These are phyloP conservation scores for Spiraea crenata DNA, from an alignment of 331 rosid species.

Conservation along the genomic window DNA sequence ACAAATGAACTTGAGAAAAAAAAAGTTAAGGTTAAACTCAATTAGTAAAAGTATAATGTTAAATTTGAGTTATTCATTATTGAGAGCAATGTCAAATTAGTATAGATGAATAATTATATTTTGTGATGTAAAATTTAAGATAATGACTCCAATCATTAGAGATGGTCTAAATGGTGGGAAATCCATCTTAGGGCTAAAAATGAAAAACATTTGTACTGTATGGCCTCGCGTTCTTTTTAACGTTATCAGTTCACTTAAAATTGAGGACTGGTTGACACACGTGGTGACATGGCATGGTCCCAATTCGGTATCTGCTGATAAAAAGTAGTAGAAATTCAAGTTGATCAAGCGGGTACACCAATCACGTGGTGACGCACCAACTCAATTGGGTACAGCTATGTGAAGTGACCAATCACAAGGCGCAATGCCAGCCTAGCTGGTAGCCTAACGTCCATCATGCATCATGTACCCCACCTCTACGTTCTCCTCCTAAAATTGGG, in stretches of 20 bases:
- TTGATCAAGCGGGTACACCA: background rate
- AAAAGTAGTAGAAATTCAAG: background rate
- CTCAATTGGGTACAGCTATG: slow-evolving; percentile 34
- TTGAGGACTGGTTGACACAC: background rate
- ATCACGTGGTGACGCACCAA: slow-evolving; percentile 13
- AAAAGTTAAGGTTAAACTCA: too few species aligned
- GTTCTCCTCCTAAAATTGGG: background rate
- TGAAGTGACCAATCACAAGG: slow-evolving; percentile 1
- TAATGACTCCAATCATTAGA: too few species aligned
- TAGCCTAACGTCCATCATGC: slow-evolving; percentile 2
- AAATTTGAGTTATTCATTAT: too few species aligned
- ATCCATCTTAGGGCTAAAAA: background rate
- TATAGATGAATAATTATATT: too few species aligned
- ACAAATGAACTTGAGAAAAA: too few species aligned
- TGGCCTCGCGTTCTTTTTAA: background rate
- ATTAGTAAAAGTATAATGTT: too few species aligned
- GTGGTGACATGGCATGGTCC: background rate
- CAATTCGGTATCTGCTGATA: background rate
- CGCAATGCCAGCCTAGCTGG: slow-evolving; percentile 24
- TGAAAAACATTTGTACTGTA: background rate
- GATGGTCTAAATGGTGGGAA: background rate
- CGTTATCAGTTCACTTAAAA: background rate
- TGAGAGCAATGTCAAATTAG: too few species aligned
- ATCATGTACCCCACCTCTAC: slow-evolving; percentile 26
- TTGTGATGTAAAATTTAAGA: too few species aligned